A percentile compares a stretch with the other conserved stretches of the same genome.
phyloP scores from a whole-genome alignment of 768 basidiomycete genomes.

The Mycena sanguinolenta region DNA sequence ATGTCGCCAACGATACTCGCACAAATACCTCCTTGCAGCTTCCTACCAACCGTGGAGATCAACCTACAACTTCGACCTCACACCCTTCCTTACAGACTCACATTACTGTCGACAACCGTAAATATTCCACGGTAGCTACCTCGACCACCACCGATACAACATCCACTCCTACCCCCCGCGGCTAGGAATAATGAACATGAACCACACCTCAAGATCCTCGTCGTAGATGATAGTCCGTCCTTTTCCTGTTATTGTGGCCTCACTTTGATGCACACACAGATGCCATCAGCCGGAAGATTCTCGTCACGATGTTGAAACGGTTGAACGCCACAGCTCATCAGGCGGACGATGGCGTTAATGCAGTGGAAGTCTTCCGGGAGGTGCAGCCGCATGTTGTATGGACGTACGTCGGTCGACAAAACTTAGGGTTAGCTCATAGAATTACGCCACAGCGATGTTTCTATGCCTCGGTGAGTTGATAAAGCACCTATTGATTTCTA shows the following conservation, averaged over 20 bases:
- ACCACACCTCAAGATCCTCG: slow-evolving; percentile 27
- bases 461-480: slow-evolving; percentile 36
- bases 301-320: slow-evolving; percentile 22
- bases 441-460: not conserved
- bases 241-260: not conserved
- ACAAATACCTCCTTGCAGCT: not conserved
- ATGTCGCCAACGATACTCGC: not conserved
- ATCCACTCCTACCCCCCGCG: not conserved
- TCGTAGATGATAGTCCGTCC: slow-evolving; percentile 32
- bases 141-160: not conserved
- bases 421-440: too few species aligned
- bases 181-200: not conserved
- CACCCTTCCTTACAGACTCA: not conserved
- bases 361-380: slow-evolving; percentile 24
- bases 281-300: slow-evolving; percentile 31
- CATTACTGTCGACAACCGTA: not conserved
- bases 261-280: slow-evolving; percentile 15
- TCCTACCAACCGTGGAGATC: not conserved
- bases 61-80: not conserved
- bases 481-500: too few species aligned
- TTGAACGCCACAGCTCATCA: slow-evolving; percentile 26
- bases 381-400: slow-evolving; percentile 31
- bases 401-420: too few species aligned
- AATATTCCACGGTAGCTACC: not conserved
- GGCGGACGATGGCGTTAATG: slow-evolving; percentile 26